Evolutionary conservation across 306 rosid genomes (phyloP).

Genomic region (Betula pendula): DNA sequence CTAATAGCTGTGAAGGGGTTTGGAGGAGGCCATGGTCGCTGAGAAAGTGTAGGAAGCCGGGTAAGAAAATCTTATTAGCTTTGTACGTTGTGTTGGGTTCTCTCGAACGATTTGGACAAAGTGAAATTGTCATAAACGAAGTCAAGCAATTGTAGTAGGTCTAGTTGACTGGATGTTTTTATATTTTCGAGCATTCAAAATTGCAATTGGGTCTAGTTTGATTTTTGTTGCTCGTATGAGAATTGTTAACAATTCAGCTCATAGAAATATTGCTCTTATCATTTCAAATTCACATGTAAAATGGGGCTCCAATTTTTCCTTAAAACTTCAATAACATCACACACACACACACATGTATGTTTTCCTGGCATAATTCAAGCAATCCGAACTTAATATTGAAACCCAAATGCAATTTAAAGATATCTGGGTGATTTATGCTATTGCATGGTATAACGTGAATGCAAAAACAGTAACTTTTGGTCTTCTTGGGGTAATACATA

Average conservation of each 20-base stretch:
- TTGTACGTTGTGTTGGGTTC: neutral
- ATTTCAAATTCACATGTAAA: constrained; percentile 1
- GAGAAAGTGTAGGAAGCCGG: too few relatives aligned
- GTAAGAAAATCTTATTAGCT: too few relatives aligned
- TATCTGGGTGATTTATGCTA: constrained; percentile 21
- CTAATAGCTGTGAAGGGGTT: too few relatives aligned
- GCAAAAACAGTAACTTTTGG: constrained; percentile 7
- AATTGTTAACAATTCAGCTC: neutral
- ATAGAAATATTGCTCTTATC: neutral
- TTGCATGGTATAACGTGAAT: constrained; percentile 30
- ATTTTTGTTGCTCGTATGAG: neutral
- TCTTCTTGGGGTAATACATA: constrained; percentile 34
- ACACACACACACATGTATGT: neutral
- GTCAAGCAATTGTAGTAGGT: neutral
- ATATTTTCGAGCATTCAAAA: neutral
- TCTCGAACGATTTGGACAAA: neutral
- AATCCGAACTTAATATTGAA: neutral
- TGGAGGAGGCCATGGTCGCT: too few relatives aligned
- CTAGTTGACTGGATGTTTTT: neutral
- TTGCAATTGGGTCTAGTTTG: neutral
- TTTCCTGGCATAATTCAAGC: neutral
- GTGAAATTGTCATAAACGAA: neutral
- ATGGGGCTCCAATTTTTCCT: neutral
- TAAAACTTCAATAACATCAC: neutral
- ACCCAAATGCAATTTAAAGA: constrained; percentile 7